A percentile compares a stretch with the other conserved stretches of the same genome.
Conservation (phyloP, 2,329 filamentous ascomycete genomes). For the Exophiala mesophila region DNA sequence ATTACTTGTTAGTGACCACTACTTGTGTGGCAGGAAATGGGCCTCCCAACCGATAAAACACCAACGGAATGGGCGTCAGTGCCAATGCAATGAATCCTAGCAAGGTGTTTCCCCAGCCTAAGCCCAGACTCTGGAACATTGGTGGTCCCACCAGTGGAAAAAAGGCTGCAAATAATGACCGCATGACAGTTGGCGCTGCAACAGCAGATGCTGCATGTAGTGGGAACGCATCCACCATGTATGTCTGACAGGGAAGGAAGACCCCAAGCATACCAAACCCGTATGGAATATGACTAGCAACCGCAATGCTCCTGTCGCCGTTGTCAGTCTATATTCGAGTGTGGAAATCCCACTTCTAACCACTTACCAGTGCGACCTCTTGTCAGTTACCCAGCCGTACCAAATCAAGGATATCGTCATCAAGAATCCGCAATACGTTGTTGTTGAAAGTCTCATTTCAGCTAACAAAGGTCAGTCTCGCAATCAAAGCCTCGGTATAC, state of each 20-base stretch:
- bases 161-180: slow-evolving; percentile 52
- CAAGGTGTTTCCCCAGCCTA: slow-evolving; percentile 50
- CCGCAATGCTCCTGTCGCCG: slow-evolving; percentile 40
- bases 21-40: too few species aligned
- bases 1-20: too few species aligned
- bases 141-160: slow-evolving; percentile 57
- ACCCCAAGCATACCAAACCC: slow-evolving; percentile 28
- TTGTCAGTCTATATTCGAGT: too few species aligned
- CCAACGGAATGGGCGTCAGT: slow-evolving; percentile 43
- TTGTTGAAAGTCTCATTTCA: too few species aligned
- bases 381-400: slow-evolving; percentile 3
- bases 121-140: slow-evolving; percentile 43
- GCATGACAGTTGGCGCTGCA: slow-evolving; percentile 51
- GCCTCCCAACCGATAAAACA: slow-evolving; percentile 41
- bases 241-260: slow-evolving; percentile 53
- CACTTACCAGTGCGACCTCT: not conserved
- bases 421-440: too few species aligned
- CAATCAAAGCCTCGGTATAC: too few species aligned
- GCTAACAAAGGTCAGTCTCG: too few species aligned
- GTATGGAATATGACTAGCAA: slow-evolving; percentile 32
- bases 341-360: not conserved
- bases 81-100: slow-evolving; percentile 52
- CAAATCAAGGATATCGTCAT: slow-evolving; percentile 1
- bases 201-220: slow-evolving; percentile 46
- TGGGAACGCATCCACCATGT: slow-evolving; percentile 54